Percentiles rank a stretch among this genome's conserved stretches.
Conservation (phyloP, 257 asterid genomes). For the Nicotiana noctiflora region DNA sequence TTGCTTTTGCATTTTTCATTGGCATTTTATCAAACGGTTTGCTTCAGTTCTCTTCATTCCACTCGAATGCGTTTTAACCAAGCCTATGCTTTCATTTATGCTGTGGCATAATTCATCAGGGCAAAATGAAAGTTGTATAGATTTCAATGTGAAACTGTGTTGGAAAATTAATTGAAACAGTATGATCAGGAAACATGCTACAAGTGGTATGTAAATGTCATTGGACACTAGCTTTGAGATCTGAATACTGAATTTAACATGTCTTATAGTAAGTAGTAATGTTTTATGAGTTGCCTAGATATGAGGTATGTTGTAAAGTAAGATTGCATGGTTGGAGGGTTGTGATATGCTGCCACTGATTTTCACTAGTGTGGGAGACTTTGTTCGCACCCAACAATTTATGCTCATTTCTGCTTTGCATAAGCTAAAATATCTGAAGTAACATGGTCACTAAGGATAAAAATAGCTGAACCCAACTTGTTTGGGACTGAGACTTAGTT, state of each 20-base stretch:
- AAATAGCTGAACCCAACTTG: too few relatives aligned
- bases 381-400: too few relatives aligned
- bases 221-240: not conserved
- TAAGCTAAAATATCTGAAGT: too few relatives aligned
- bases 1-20: slow-evolving; percentile 3
- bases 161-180: too few relatives aligned
- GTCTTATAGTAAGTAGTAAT: too few relatives aligned
- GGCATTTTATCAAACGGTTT: slow-evolving; percentile 20
- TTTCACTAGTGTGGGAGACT: not conserved
- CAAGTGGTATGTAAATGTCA: not conserved
- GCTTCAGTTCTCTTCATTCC: not conserved
- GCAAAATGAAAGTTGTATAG: not conserved
- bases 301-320: not conserved
- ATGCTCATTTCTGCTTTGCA: too few relatives aligned
- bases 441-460: too few relatives aligned
- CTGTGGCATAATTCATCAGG: not conserved
- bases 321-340: not conserved
- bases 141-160: too few relatives aligned
- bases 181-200: not conserved
- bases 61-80: not conserved
- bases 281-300: not conserved
- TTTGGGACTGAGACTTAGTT: too few relatives aligned
- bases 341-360: not conserved
- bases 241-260: not conserved
- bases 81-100: not conserved